Base-by-base conservation (phyloP, 768 basidiomycete species). In the Xerocomellus intermedius region DNA sequence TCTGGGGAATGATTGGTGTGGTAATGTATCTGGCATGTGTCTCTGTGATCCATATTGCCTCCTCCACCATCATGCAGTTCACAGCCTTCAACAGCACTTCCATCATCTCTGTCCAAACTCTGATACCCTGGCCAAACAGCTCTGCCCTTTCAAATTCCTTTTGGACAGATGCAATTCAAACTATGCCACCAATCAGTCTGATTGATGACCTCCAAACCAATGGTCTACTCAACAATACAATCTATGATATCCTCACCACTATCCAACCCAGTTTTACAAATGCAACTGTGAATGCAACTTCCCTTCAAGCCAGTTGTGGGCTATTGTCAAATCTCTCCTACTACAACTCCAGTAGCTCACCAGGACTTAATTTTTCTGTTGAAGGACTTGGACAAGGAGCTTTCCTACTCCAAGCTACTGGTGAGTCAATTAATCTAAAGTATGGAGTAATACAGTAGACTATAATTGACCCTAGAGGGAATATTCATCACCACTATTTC, bases 1-100 rank as follows among this genome's bases (percentile, higher is more conserved):
- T 43, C 16, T 46, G 48, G 50, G 24, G 46, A 10, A 48, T 57
- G 10, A 13, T 64, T 13, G 54, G 54, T 17, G 59, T 64, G 26
- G 41, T 32, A 7, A 19, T 44, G 7, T 68, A 68, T 43, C 51
- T 69, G 14, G 41, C 43, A 19, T 56, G 51, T 38, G 21, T 69
- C 14, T 64, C 56, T 22, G 16, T 37, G 13, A 55, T 68, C 10
- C 67, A 68, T 5, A 59, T 61, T 42, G 26, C 61, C 2, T 63
- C 67, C 2, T 50, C 68, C 0, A 44, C 68, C 2, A 52, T 69
- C 26, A 60, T 69, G 51, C 48, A 64, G 24, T 55, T 69, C 0
- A 53, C 43, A 42, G 52, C 59, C 5, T 57, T 61, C 41, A 54
- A 64, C 17, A 37, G 32, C 5, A 46, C 49, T 2, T 46, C 48